Conservation (phyloP, 345 rosid genomes). For the Rubroshorea leprosula region DNA sequence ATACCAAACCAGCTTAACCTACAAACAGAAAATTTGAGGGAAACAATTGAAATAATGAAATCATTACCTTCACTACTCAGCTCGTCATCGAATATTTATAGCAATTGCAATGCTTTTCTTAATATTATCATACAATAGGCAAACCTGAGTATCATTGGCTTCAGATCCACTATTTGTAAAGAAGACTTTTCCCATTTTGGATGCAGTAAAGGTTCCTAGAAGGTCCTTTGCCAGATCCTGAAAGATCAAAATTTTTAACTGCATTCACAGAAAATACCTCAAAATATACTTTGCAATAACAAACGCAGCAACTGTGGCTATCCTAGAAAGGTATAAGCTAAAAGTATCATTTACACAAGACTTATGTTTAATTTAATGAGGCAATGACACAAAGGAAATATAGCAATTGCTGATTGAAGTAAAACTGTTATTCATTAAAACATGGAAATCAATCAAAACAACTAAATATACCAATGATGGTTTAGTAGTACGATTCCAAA, state of each 20-base stretch:
- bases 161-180: conserved; percentile 96
- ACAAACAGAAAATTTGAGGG: conserved; percentile 10
- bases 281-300: conserved; percentile 8
- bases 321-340: background rate
- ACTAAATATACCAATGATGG: conserved; percentile 81
- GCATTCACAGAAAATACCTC: conserved; percentile 3
- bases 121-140: background rate
- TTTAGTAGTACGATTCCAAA: conserved; percentile 94
- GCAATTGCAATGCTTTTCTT: background rate
- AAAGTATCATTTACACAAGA: conserved; percentile 7
- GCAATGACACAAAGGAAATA: background rate
- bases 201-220: conserved; percentile 72
- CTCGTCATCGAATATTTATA: background rate
- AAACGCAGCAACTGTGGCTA: background rate
- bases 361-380: background rate
- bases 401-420: background rate
- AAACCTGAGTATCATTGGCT: conserved; percentile 96
- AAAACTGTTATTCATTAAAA: background rate
- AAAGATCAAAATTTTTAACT: conserved; percentile 11
- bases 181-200: conserved; percentile 81
- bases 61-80: background rate
- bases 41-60: conserved; percentile 6
- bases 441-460: background rate
- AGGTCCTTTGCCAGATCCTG: conserved; percentile 97
- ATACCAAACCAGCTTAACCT: conserved; percentile 83